These are phyloP conservation scores for Candida ortonii DNA, from an alignment of 805 yeast species.

Conservation along the genomic window DNA sequence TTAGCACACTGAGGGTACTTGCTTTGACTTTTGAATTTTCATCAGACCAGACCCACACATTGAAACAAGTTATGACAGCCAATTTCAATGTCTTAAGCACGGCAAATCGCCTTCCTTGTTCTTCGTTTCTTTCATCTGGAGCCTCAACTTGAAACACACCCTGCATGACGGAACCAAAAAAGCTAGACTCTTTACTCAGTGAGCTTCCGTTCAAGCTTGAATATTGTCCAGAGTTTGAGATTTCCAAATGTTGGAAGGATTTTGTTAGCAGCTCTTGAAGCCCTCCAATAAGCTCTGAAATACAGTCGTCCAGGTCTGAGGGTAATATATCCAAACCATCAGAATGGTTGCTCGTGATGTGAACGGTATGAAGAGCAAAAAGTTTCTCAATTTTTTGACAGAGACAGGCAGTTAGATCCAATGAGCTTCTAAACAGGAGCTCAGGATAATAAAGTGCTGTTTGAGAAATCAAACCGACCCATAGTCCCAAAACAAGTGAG, in stretches of 20 bases:
- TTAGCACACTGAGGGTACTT: constrained; percentile 1
- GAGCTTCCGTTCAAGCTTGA: constrained; percentile 13
- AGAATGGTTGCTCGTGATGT: constrained; percentile 16
- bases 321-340: constrained; percentile 14
- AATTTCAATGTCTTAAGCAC: constrained; percentile 63
- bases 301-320: constrained; percentile 35
- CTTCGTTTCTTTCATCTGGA: constrained; percentile 48
- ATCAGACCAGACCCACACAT: constrained; percentile 74
- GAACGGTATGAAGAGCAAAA: constrained; percentile 17
- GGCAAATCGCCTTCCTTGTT: constrained; percentile 51
- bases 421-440: constrained; percentile 23
- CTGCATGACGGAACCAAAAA: constrained; percentile 66
- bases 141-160: constrained; percentile 78
- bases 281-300: constrained; percentile 50
- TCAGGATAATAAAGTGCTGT: constrained; percentile 27
- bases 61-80: constrained; percentile 51
- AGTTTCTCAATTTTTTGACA: constrained; percentile 27
- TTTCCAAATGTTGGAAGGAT: constrained; percentile 51
- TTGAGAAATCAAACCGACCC: constrained; percentile 27
- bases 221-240: constrained; percentile 18
- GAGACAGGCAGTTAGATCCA: constrained; percentile 25
- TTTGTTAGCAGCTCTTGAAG: constrained; percentile 62
- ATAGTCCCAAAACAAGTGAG: constrained; percentile 25
- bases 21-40: constrained; percentile 26
- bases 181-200: constrained; percentile 42